Evolutionary conservation across 768 basidiomycete species (phyloP).

Genomic region (Xerocomus spinulosus): DNA sequence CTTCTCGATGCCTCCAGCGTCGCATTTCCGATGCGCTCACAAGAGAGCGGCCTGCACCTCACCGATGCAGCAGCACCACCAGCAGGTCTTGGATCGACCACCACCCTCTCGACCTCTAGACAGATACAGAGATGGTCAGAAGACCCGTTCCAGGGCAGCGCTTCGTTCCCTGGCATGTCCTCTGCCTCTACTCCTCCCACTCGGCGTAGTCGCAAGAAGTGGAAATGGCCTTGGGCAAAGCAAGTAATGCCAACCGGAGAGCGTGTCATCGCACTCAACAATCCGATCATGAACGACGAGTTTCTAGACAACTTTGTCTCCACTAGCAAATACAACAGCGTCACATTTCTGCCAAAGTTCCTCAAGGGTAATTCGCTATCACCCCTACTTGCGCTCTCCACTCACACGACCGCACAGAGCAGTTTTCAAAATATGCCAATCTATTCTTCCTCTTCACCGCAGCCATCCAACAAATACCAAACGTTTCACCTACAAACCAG

Average conservation of each 20-base stretch:
- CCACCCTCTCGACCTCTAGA: slow-evolving; percentile 36
- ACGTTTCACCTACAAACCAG: slow-evolving; percentile 90
- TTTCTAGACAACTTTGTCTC: slow-evolving; percentile 81
- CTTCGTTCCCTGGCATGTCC: slow-evolving; percentile 35
- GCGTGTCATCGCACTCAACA: slow-evolving; percentile 80
- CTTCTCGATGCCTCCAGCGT: slow-evolving; percentile 10
- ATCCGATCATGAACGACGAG: slow-evolving; percentile 57
- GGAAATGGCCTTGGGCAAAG: slow-evolving; percentile 86
- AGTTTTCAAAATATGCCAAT: slow-evolving; percentile 99
- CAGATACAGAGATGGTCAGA: slow-evolving; percentile 71
- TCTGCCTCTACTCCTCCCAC: slow-evolving; percentile 13
- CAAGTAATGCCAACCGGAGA: slow-evolving; percentile 63
- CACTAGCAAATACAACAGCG: slow-evolving; percentile 91
- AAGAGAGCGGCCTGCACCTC: slow-evolving; percentile 53
- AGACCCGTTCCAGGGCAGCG: slow-evolving; percentile 44
- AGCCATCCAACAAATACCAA: slow-evolving; percentile 95
- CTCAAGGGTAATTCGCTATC: slow-evolving; percentile 60
- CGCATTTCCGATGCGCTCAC: slow-evolving; percentile 36
- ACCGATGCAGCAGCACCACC: slow-evolving; percentile 55
- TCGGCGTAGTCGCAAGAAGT: slow-evolving; percentile 31
- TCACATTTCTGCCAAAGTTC: slow-evolving; percentile 90
- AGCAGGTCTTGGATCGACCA: slow-evolving; percentile 54
- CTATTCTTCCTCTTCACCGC: slow-evolving; percentile 98
- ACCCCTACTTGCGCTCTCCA: not conserved
- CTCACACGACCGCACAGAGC: slow-evolving; percentile 50